Conservation (phyloP, 345 rosid species). For the Hibiscus syriacus region DNA sequence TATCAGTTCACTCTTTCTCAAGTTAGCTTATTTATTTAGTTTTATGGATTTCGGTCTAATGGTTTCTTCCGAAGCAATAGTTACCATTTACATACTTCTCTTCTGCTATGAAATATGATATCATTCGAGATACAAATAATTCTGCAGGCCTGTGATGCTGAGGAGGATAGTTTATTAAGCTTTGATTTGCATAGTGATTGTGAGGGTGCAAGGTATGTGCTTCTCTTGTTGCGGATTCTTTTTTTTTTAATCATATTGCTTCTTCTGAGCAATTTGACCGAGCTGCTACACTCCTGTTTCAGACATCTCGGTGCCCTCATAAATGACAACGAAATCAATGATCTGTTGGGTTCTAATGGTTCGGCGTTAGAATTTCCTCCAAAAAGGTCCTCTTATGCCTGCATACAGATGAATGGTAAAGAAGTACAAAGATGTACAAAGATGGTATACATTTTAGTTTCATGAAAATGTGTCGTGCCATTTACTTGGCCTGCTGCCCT, state of each 20-base stretch:
- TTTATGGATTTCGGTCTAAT: neutral
- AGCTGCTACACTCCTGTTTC: conserved; percentile 16
- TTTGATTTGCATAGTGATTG: conserved; percentile 90
- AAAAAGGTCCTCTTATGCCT: conserved; percentile 43
- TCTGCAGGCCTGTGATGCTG: conserved; percentile 70
- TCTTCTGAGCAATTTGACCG: conserved; percentile 2
- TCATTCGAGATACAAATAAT: conserved; percentile 4
- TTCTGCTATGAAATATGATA: neutral
- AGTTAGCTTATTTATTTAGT: neutral
- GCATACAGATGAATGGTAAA: conserved; percentile 89
- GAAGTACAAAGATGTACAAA: too few species aligned
- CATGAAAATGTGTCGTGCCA: too few species aligned
- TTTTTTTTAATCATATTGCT: neutral
- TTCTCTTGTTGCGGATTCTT: conserved; percentile 2
- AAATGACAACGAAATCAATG: conserved; percentile 33
- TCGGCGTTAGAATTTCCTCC: conserved; percentile 61
- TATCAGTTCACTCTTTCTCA: too few species aligned
- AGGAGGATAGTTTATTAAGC: conserved; percentile 78
- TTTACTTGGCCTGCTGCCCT: too few species aligned
- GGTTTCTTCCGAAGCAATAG: neutral
- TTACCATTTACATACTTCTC: neutral
- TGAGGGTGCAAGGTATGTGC: conserved; percentile 62
- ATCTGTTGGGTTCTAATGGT: conserved; percentile 53
- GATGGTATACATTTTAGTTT: too few species aligned
- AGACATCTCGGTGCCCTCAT: conserved; percentile 63